These are phyloP conservation scores for Lathyrus sativus DNA, from an alignment of 306 rosid species.

Conservation along the genomic window DNA sequence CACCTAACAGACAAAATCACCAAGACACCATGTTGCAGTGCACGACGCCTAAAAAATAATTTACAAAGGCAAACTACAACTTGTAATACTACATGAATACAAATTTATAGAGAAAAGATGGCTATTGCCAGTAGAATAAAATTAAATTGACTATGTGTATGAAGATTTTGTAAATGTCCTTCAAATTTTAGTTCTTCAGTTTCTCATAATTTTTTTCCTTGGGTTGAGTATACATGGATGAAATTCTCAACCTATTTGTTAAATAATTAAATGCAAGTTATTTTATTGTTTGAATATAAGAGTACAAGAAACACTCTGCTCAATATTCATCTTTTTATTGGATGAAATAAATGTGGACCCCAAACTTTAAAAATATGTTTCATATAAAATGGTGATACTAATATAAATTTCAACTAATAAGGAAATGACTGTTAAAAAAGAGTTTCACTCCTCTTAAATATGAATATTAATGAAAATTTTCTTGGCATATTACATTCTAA, in stretches of 20 bases:
- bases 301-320: too few species aligned
- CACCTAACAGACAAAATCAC: constrained; percentile 35
- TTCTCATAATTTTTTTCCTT: not conserved
- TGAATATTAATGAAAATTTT: not conserved
- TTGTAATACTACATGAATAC: not conserved
- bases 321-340: too few species aligned
- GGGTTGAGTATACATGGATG: not conserved
- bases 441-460: not conserved
- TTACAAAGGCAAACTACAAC: not conserved
- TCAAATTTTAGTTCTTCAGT: not conserved
- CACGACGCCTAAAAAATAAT: constrained; percentile 4
- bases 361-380: too few species aligned
- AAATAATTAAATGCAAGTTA: not conserved
- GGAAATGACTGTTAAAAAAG: too few species aligned
- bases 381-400: too few species aligned
- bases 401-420: too few species aligned
- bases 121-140: not conserved
- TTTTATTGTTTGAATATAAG: not conserved
- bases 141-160: not conserved
- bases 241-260: not conserved
- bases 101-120: not conserved
- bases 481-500: not conserved
- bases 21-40: constrained; percentile 1
- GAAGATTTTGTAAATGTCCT: constrained; percentile 5
- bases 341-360: too few species aligned